Evolutionary conservation across 257 asterid genomes (phyloP).

Genomic region (Forsythia suspensa): DNA sequence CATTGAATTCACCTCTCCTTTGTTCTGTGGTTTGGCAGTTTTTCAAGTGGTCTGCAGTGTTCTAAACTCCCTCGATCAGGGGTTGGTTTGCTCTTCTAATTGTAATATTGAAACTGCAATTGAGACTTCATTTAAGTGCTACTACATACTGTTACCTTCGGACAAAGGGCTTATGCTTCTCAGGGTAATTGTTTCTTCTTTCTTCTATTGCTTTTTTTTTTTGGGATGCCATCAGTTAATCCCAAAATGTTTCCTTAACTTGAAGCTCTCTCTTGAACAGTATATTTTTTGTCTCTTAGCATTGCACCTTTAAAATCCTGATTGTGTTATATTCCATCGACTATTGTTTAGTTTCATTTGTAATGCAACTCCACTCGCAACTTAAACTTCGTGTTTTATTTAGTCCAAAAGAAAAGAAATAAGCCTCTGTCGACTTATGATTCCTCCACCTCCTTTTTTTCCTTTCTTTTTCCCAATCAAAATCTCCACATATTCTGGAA

Average conservation of each 20-base stretch:
- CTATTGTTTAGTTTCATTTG: too few species aligned
- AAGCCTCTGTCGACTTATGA: neutral
- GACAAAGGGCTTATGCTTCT: constrained; percentile 87
- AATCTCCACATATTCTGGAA: constrained; percentile 2
- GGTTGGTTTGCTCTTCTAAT: constrained; percentile 82
- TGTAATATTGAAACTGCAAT: constrained; percentile 72
- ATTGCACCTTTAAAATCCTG: too few species aligned
- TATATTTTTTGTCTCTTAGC: too few species aligned
- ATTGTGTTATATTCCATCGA: too few species aligned
- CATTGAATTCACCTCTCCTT: constrained; percentile 22
- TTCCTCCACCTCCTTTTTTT: neutral
- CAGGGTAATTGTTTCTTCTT: constrained; percentile 51
- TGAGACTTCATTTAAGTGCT: constrained; percentile 72
- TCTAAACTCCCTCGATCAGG: constrained; percentile 84
- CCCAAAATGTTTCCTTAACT: too few species aligned
- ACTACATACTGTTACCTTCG: constrained; percentile 87
- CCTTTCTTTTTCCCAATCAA: neutral
- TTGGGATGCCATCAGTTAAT: too few species aligned
- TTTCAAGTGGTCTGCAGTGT: constrained; percentile 69
- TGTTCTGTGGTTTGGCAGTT: constrained; percentile 52
- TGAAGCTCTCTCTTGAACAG: too few species aligned
- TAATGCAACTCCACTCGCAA: neutral
- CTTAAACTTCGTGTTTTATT: neutral
- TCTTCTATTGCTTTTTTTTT: neutral
- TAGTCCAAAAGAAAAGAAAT: neutral